Evolutionary conservation across 129 eudicot genomes (phyloP), one percentile per base, ranked within the genome.

Genomic region (Saposhnikovia divaricata): DNA sequence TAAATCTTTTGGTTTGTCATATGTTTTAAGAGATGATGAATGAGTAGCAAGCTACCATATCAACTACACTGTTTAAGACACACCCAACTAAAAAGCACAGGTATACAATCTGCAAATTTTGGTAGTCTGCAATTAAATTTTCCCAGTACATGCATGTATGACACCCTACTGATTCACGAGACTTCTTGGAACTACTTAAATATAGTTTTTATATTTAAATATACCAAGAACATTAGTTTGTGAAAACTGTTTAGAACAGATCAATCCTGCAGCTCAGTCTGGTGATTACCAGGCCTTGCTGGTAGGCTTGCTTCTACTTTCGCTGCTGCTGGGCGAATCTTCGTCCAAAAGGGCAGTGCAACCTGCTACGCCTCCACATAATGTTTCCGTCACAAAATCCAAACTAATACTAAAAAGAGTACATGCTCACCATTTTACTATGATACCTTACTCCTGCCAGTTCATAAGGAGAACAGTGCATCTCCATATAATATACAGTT

Each of bases 401-500:
- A 72, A 27, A 39, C 11, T 74, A 44, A 3, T 42, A 39, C n/a
- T 8, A 53, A 43, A 38, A 39, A 63, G 7, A 46, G 9, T 81
- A 63, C 70, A 9, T 23, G 16, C 70, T 63, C 5, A 63, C 70
- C 70, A 63, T 63, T 27, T 25, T 14, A 63, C 37, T 23, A 45
- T 44, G 25, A 23, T 7, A 21, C 69, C 69, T 61, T 86, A 93
- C 59, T 93, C 98, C 15, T 93, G 89, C 85, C 94, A 91, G 83
- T 91, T 89, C 25, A 93, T 84, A 19, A 91, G 98, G 79, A 91
- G 85, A 78, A 87, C 91, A 9, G 94, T 88, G 76, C 98, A 93
- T 84, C 94, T 89, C 98, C 98, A 93, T 68, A 93, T 86, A 79
- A 93, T 93, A 77, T 93, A 93, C 75, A 93, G 88, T 43, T 92